phyloP scores from a whole-genome alignment of 169 alveolate genomes.

The Eimeria maxima region DNA sequence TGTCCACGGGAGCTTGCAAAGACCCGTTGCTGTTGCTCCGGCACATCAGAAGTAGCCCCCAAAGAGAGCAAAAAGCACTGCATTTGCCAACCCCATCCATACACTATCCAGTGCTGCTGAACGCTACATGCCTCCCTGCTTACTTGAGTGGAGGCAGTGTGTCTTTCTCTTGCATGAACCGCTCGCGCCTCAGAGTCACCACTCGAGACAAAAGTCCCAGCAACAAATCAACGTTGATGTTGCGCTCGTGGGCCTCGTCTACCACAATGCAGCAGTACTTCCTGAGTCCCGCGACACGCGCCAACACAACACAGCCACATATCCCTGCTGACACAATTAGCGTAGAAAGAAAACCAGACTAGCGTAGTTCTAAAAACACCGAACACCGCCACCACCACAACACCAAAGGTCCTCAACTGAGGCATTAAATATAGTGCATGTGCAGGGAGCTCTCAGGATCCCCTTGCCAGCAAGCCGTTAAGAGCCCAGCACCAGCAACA shows the following conservation, averaged over 20 bases:
- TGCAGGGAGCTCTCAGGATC: too few relatives aligned
- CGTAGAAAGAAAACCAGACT: too few relatives aligned
- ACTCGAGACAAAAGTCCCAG: constrained; percentile 98
- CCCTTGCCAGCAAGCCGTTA: not conserved
- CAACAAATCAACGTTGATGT: constrained; percentile 98
- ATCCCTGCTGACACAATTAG: too few relatives aligned
- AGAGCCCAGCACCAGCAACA: not conserved
- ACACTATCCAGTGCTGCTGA: not conserved
- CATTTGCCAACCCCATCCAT: not conserved
- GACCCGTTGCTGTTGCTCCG: not conserved
- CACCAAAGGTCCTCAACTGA: too few relatives aligned
- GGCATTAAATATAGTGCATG: too few relatives aligned
- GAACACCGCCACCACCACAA: too few relatives aligned
- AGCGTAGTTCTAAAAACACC: too few relatives aligned
- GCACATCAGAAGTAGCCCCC: not conserved
- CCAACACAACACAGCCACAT: not conserved
- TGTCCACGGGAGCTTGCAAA: not conserved
- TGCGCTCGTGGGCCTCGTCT: constrained; percentile 99
- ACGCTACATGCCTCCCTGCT: not conserved
- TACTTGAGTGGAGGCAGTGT: constrained; percentile 85
- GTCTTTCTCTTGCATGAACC: constrained; percentile 79
- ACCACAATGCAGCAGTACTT: constrained; percentile 97
- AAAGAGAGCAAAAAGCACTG: not conserved
- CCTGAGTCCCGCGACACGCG: constrained; percentile 76
- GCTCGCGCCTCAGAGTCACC: constrained; percentile 90